These are phyloP conservation scores for Maudiozyma bulderi DNA, from an alignment of 805 yeast genomes.

Conservation along the genomic window DNA sequence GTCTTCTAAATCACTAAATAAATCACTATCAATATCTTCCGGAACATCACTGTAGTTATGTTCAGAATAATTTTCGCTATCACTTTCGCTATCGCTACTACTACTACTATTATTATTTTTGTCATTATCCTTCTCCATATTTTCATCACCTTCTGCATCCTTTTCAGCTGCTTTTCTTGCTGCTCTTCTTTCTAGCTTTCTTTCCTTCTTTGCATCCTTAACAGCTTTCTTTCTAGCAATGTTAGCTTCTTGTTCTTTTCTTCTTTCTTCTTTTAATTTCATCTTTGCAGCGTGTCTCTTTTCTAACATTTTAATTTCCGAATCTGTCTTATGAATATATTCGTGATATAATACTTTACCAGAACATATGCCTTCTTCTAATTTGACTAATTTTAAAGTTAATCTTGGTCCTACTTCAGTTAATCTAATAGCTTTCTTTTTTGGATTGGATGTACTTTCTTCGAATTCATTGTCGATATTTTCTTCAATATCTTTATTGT, in stretches of 20 bases:
- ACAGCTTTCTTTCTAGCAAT: conserved; percentile 65
- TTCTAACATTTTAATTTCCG: conserved; percentile 54
- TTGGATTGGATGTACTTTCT: conserved; percentile 12
- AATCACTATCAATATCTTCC: conserved; percentile 39
- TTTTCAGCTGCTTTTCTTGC: conserved; percentile 24
- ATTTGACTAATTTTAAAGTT: conserved; percentile 64
- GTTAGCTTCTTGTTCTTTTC: conserved; percentile 69
- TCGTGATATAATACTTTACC: conserved; percentile 87
- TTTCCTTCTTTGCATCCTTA: conserved; percentile 62
- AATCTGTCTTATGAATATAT: conserved; percentile 49
- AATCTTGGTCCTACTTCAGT: conserved; percentile 92
- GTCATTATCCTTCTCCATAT: conserved; percentile 9
- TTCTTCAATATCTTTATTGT: conserved; percentile 11
- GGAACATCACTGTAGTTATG: conserved; percentile 32
- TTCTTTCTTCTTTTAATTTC: conserved; percentile 59
- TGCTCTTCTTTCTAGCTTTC: conserved; percentile 48
- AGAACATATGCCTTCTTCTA: conserved; percentile 84
- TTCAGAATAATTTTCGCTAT: conserved; percentile 26
- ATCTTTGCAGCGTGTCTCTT: conserved; percentile 53
- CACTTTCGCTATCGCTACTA: conserved; percentile 27
- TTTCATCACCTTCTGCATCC: conserved; percentile 20
- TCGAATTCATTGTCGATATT: conserved; percentile 13
- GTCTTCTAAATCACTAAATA: conserved; percentile 36
- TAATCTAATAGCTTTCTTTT: conserved; percentile 79
- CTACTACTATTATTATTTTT: conserved; percentile 8